Evolutionary conservation across 352 stramenopile genomes (phyloP), one percentile per base, ranked within the genome.

Genomic region (Pythium angustatum): DNA sequence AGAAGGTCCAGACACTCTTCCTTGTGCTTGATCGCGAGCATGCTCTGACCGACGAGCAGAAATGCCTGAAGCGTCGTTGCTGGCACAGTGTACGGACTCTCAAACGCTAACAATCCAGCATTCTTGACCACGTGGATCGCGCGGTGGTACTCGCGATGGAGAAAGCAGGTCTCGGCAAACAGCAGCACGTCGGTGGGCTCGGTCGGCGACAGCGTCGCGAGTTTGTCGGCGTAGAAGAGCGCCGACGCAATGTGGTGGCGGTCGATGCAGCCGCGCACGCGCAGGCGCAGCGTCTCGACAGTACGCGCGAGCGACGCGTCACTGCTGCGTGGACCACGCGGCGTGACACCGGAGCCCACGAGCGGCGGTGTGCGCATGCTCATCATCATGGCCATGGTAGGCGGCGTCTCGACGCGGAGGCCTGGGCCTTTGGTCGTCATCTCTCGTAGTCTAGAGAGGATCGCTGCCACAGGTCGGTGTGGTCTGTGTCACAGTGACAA

Each of bases 171-270:
- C 50, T 92, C 73, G 5, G 86, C 86, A 56, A 95, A 91, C 31
- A 96, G 66, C 45, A 96, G 73, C 53, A 85, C 79, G 52, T 94
- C 85, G 3, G 53, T 40, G 2, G 78, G 64, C 30, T 85, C 61
- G 2, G 24, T 48, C 0, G 78, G 68, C 14, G 81, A 88, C 33
- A 93, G 79, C n/a, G 83, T 75, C 24, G 85, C 55, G 65, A 94
- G 62, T 72, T 94, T 94, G 55, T 94, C 85, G 3, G 84, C 79
- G 61, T 92, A 93, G 45, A 93, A 94, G 10, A 91, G 73, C 58
- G 85, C 84, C 5, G 81, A 74, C 0, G 53, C 51, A 22, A 76
- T 63, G 43, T 91, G 82, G 22, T 91, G 81, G 47, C 80, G 72
- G 22, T 76, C 69, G 10, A 73, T 62, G 64, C 77, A 91, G 45